Conservation (phyloP, 1,284 basidiomycete species). For the Sporisorium reilianum region DNA sequence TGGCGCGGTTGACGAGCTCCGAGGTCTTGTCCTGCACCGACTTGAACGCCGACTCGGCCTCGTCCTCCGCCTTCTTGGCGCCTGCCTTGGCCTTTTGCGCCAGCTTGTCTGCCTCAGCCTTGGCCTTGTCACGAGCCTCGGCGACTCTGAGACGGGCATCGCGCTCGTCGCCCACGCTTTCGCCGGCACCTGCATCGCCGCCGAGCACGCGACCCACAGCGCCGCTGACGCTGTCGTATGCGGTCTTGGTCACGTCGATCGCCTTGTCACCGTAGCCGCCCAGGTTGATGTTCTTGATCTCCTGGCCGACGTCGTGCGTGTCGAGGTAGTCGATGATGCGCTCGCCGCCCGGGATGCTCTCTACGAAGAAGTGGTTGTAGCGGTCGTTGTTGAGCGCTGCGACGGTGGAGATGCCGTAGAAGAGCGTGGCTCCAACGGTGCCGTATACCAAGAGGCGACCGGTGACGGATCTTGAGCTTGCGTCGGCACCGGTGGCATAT, state of each 20-base stretch:
- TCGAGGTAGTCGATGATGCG: slow-evolving; percentile 72
- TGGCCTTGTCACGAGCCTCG: slow-evolving; percentile 54
- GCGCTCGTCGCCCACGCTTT: slow-evolving; percentile 43
- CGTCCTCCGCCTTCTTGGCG: slow-evolving; percentile 64
- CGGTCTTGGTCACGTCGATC: slow-evolving; percentile 73
- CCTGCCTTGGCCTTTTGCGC: slow-evolving; percentile 60
- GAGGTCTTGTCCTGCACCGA: slow-evolving; percentile 50
- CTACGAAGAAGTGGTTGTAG: slow-evolving; percentile 81
- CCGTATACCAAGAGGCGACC: slow-evolving; percentile 55
- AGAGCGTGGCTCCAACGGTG: slow-evolving; percentile 52
- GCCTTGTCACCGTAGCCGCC: slow-evolving; percentile 74
- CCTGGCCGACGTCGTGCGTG: slow-evolving; percentile 52
- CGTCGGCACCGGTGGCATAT: slow-evolving; percentile 41
- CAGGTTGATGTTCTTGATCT: slow-evolving; percentile 50
- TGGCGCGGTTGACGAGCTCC: slow-evolving; percentile 54
- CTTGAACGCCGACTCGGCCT: slow-evolving; percentile 62
- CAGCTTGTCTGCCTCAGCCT: slow-evolving; percentile 41
- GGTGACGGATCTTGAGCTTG: slow-evolving; percentile 32
- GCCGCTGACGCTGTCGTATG: slow-evolving; percentile 63
- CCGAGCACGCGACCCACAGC: slow-evolving; percentile 54
- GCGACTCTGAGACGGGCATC: slow-evolving; percentile 46
- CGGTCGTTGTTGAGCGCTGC: slow-evolving; percentile 60
- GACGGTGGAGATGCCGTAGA: slow-evolving; percentile 65
- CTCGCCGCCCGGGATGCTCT: slow-evolving; percentile 80
- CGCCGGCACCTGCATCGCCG: slow-evolving; percentile 52